Conservation (phyloP, 148 eudicot genomes). For the Rhododendron henanense region DNA sequence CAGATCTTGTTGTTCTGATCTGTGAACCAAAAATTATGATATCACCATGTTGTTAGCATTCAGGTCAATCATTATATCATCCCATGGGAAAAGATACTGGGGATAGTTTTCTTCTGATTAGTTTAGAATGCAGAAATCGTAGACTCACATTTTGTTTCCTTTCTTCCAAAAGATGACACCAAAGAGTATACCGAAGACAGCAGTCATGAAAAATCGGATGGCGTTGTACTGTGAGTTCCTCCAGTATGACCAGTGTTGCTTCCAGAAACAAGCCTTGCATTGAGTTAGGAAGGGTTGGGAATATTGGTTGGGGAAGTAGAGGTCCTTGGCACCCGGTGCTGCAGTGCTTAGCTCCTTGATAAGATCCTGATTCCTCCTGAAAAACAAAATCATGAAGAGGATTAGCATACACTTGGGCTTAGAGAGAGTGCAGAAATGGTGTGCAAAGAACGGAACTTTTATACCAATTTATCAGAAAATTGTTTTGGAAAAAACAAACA, state of each 20-base stretch:
- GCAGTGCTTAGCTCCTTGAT: slow-evolving; percentile 41
- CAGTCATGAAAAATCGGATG: slow-evolving; percentile 38
- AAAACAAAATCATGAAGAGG: neutral
- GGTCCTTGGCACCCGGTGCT: slow-evolving; percentile 37
- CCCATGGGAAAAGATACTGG: neutral
- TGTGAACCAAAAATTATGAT: slow-evolving; percentile 10
- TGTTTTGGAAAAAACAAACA: neutral
- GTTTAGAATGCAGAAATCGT: neutral
- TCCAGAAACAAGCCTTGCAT: slow-evolving; percentile 56
- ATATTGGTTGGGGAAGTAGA: slow-evolving; percentile 36
- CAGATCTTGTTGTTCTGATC: slow-evolving; percentile 41
- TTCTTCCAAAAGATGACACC: slow-evolving; percentile 51
- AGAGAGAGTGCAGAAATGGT: neutral
- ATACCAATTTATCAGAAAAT: neutral
- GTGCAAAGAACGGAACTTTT: neutral
- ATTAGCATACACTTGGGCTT: neutral
- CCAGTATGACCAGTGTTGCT: slow-evolving; percentile 51
- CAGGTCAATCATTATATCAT: neutral
- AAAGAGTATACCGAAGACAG: slow-evolving; percentile 32
- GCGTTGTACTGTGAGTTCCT: slow-evolving; percentile 44
- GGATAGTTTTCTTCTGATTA: neutral
- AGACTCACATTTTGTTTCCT: slow-evolving; percentile 32
- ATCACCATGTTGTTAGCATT: neutral
- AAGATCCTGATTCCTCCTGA: slow-evolving; percentile 42
- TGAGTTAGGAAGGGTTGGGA: slow-evolving; percentile 39